Conservation (phyloP, 75 land plant species). For the Gnetum montanum region DNA sequence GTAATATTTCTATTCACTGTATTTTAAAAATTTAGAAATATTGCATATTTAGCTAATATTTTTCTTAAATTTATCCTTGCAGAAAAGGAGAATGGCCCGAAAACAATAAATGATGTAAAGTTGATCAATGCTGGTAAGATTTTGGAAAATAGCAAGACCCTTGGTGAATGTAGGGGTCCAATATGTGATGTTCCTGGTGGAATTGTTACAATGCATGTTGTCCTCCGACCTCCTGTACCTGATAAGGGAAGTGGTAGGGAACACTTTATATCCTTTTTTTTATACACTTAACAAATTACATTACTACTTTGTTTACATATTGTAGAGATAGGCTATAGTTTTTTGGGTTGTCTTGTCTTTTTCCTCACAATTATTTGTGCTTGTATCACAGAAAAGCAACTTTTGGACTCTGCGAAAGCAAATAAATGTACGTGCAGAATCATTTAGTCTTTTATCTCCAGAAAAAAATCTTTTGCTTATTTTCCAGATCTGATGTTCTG, state of each 20-base stretch:
- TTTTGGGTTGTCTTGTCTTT: no score
- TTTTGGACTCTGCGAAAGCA: slow-evolving; percentile 4
- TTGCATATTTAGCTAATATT: no score
- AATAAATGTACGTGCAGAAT: slow-evolving; percentile 6
- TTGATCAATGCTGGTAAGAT: slow-evolving; percentile 85
- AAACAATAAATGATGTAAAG: slow-evolving; percentile 74
- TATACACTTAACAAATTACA: no score
- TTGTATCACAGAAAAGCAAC: slow-evolving; percentile 5
- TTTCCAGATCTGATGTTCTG: slow-evolving; percentile 8
- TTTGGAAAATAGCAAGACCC: slow-evolving; percentile 68
- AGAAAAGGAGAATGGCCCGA: slow-evolving; percentile 82
- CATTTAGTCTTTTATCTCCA: background rate
- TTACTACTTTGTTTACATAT: no score
- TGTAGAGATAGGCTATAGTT: no score
- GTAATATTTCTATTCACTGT: no score
- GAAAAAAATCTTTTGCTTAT: background rate
- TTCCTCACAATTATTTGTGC: no score
- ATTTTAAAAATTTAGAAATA: no score
- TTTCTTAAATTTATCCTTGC: slow-evolving; percentile 3
- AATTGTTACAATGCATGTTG: slow-evolving; percentile 86
- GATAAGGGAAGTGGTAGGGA: slow-evolving; percentile 54
- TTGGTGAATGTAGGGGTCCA: slow-evolving; percentile 65
- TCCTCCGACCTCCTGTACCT: slow-evolving; percentile 47
- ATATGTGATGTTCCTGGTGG: slow-evolving; percentile 71
- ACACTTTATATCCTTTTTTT: no score